Conservation (phyloP, 495 filamentous ascomycete genomes). For the Penicillium herquei region DNA sequence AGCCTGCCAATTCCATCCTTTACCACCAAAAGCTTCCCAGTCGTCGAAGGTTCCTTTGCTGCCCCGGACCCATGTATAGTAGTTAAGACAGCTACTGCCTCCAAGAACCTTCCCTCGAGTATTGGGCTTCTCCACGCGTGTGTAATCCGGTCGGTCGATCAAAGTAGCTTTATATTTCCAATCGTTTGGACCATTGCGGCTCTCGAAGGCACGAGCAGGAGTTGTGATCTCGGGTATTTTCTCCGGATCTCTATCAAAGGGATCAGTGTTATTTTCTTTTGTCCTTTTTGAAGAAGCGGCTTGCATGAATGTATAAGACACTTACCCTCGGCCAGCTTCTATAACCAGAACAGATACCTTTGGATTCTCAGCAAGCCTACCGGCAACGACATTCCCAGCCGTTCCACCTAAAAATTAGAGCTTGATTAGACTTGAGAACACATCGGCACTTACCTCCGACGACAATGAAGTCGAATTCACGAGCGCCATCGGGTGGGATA, state of each 20-base stretch:
- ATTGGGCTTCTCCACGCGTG: constrained; percentile 56
- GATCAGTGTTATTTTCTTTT: no score
- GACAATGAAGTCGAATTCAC: constrained; percentile 7
- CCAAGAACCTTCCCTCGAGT: constrained; percentile 49
- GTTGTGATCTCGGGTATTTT: constrained; percentile 35
- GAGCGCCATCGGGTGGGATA: background rate
- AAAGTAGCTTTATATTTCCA: constrained; percentile 57
- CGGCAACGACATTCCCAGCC: constrained; percentile 52
- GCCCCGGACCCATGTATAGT: constrained; percentile 51
- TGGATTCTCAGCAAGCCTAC: constrained; percentile 51
- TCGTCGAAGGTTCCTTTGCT: constrained; percentile 48
- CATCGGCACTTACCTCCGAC: constrained; percentile 8
- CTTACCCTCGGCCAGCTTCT: constrained; percentile 8
- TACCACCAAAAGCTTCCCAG: constrained; percentile 49
- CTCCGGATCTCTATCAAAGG: constrained; percentile 19
- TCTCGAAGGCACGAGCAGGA: constrained; percentile 31
- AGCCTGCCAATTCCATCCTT: constrained; percentile 51
- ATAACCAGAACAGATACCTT: constrained; percentile 40
- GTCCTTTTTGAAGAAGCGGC: background rate
- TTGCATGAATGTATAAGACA: background rate
- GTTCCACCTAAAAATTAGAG: constrained; percentile 31
- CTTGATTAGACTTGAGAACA: background rate
- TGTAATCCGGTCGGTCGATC: constrained; percentile 52
- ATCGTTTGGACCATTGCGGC: constrained; percentile 37
- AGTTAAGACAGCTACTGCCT: constrained; percentile 44